Evolutionary conservation across 1,139 yeast genomes (phyloP).

Genomic region (Yamadazyma jaroonii): DNA sequence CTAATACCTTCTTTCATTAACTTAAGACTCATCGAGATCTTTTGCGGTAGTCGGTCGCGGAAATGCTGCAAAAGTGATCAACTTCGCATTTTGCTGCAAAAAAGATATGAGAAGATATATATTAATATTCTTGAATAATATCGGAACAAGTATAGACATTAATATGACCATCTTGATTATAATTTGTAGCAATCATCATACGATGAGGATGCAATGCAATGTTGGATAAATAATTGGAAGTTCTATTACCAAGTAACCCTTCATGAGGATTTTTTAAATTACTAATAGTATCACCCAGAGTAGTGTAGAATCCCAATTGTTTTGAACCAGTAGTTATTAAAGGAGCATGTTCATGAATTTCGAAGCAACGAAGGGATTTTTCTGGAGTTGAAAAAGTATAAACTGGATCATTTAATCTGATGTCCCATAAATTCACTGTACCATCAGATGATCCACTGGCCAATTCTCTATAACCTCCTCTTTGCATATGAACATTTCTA

Average conservation of each 20-base stretch:
- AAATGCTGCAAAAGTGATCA: not conserved
- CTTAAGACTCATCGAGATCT: constrained; percentile 1
- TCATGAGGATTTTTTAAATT: constrained; percentile 57
- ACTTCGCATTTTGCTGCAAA: not conserved
- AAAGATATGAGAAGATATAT: not conserved
- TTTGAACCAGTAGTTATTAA: constrained; percentile 84
- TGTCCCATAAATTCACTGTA: constrained; percentile 85
- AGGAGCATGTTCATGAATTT: constrained; percentile 96
- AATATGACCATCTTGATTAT: constrained; percentile 75
- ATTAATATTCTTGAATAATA: constrained; percentile 35
- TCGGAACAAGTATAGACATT: constrained; percentile 55
- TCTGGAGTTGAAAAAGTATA: constrained; percentile 57
- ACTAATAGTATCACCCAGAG: constrained; percentile 71
- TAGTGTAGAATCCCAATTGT: constrained; percentile 81
- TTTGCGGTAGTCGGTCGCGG: not conserved
- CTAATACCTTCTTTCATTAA: not conserved
- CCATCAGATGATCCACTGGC: constrained; percentile 86
- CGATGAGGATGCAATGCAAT: constrained; percentile 89
- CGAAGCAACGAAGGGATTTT: constrained; percentile 67
- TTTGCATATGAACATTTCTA: constrained; percentile 86
- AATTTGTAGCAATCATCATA: constrained; percentile 87
- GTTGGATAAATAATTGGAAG: constrained; percentile 57
- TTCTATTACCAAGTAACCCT: constrained; percentile 42
- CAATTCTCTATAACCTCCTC: constrained; percentile 93
- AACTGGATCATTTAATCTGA: constrained; percentile 71